These are phyloP conservation scores for Microdochium trichocladiopsis DNA, from an alignment of 2,329 filamentous ascomycete genomes.

Conservation along the genomic window DNA sequence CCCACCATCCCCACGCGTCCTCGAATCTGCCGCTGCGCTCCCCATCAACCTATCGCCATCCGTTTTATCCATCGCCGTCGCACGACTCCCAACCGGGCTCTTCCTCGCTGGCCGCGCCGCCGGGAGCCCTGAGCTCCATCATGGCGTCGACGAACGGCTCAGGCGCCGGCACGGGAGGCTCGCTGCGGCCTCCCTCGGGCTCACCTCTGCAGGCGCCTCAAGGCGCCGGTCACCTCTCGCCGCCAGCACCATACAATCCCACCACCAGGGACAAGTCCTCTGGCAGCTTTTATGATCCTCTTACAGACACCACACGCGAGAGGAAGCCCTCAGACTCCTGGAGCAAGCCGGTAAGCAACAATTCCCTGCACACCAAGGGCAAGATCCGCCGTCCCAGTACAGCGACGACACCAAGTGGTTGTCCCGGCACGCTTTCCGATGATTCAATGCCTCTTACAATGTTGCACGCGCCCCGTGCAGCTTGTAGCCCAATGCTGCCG, in stretches of 20 bases:
- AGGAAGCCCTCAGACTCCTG: constrained; percentile 27
- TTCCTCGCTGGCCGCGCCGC: constrained; percentile 23
- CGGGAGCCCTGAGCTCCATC: constrained; percentile 20
- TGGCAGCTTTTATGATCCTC: constrained; percentile 36
- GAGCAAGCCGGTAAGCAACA: constrained; percentile 19
- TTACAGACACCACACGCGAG: constrained; percentile 33
- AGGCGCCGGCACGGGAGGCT: constrained; percentile 11
- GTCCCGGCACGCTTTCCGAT: background rate
- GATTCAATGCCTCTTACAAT: background rate
- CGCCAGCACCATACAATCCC: constrained; percentile 22
- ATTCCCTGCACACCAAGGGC: constrained; percentile 2
- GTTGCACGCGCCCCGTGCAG: background rate
- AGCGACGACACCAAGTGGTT: background rate
- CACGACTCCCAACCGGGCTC: constrained; percentile 7
- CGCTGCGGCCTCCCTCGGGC: constrained; percentile 15
- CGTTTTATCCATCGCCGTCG: constrained; percentile 4
- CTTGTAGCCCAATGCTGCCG: background rate
- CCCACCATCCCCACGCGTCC: background rate
- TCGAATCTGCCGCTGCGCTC: constrained; percentile 3
- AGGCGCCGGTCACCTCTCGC: constrained; percentile 16
- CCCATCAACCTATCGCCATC: constrained; percentile 9
- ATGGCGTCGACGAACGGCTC: constrained; percentile 23
- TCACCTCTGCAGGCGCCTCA: constrained; percentile 24
- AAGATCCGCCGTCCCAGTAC: background rate
- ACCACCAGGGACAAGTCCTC: constrained; percentile 27